Conservation (phyloP, 2,329 filamentous ascomycete genomes). For the Botrytis cinerea region DNA sequence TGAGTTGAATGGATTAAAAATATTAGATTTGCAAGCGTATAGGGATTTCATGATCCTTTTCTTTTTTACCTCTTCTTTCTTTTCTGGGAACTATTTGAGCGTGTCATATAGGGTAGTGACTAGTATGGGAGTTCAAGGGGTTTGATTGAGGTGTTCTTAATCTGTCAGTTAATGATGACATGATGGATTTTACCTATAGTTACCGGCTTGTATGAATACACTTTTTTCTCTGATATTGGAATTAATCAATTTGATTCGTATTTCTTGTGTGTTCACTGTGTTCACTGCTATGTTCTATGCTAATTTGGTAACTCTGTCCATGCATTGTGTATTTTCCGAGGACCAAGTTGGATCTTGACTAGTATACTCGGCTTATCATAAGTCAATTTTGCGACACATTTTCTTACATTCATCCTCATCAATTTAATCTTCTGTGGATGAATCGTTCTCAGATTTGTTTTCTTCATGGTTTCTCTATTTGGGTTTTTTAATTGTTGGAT, state of each 20-base stretch:
- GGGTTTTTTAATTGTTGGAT: not conserved
- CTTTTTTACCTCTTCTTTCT: slow-evolving; percentile 1
- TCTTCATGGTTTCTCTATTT: not conserved
- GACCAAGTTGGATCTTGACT: not conserved
- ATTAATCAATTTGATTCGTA: not conserved
- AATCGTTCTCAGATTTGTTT: not conserved
- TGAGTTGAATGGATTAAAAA: slow-evolving; percentile 20
- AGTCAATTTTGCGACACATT: not conserved
- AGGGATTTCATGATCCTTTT: slow-evolving; percentile 4
- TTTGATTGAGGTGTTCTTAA: slow-evolving; percentile 13
- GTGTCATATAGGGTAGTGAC: slow-evolving; percentile 20
- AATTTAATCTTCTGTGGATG: fast-evolving
- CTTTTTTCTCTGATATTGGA: not conserved
- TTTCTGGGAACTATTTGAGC: slow-evolving; percentile 20
- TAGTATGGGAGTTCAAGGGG: slow-evolving; percentile 12
- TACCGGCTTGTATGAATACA: slow-evolving; percentile 23
- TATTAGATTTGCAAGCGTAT: not conserved
- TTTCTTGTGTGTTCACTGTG: not conserved
- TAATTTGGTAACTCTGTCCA: fast-evolving
- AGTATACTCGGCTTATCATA: not conserved
- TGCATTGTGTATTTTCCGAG: not conserved
- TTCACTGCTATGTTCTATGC: not conserved
- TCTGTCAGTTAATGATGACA: slow-evolving; percentile 10
- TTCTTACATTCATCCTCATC: too few relatives aligned
- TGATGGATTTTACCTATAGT: slow-evolving; percentile 15